phyloP scores from a whole-genome alignment of 129 eudicot genomes.

The Artemisia argyi region DNA sequence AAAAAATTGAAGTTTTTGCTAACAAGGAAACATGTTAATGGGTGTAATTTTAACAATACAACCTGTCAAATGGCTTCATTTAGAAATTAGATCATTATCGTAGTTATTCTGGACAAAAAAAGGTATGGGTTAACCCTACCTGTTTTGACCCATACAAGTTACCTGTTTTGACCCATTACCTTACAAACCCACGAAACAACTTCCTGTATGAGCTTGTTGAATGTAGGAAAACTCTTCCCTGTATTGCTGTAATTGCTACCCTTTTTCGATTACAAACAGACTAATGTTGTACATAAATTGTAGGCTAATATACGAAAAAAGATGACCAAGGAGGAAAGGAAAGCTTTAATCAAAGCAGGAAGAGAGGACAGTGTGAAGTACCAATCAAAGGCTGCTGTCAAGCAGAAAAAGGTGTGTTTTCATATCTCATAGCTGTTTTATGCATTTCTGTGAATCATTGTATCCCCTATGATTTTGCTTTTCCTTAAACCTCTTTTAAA shows the following conservation, averaged over 20 bases:
- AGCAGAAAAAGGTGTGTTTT: conserved; percentile 74
- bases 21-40: too few relatives aligned
- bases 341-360: conserved; percentile 68
- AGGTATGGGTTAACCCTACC: background rate
- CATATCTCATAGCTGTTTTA: background rate
- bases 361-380: conserved; percentile 81
- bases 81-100: too few relatives aligned
- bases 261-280: background rate
- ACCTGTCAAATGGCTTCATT: too few relatives aligned
- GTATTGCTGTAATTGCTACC: background rate
- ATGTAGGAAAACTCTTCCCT: background rate
- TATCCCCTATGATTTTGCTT: conserved; percentile 9
- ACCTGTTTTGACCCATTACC: too few relatives aligned
- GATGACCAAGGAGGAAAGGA: conserved; percentile 79
- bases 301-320: conserved; percentile 74
- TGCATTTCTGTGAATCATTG: conserved; percentile 7
- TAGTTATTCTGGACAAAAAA: too few relatives aligned
- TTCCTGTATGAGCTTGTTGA: background rate
- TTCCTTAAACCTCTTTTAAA: background rate
- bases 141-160: background rate
- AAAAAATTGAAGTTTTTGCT: too few relatives aligned
- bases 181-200: background rate
- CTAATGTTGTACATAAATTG: background rate
- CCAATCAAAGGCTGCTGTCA: conserved; percentile 60
- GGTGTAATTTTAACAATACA: too few relatives aligned